Percentiles rank a stretch among this genome's conserved stretches.
phyloP scores from a whole-genome alignment of 179 eudicot species.

The Spinacia oleracea region DNA sequence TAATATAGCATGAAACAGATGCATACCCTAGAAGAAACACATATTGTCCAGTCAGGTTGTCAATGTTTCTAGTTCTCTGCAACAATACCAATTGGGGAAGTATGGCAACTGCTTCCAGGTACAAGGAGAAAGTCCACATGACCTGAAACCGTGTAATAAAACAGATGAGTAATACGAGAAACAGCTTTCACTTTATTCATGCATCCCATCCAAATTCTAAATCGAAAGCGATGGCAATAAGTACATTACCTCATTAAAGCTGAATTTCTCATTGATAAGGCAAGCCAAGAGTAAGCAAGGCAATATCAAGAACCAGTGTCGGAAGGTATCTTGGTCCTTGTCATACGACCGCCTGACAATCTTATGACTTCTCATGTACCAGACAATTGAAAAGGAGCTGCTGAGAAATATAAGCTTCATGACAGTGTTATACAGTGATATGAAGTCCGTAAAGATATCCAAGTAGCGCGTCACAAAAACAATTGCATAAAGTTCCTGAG shows the following conservation, averaged over 20 bases:
- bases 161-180: constrained; percentile 16
- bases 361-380: constrained; percentile 93
- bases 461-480: constrained; percentile 92
- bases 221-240: not conserved
- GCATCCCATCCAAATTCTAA: constrained; percentile 6
- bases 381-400: constrained; percentile 84
- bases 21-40: constrained; percentile 88
- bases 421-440: constrained; percentile 74
- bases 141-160: constrained; percentile 47
- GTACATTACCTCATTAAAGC: constrained; percentile 68
- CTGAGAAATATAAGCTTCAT: constrained; percentile 91
- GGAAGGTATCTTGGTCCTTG: constrained; percentile 93
- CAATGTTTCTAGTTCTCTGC: constrained; percentile 97
- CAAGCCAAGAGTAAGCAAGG: constrained; percentile 81
- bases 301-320: constrained; percentile 71
- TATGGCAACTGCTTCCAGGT: constrained; percentile 94
- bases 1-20: constrained; percentile 8
- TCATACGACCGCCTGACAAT: constrained; percentile 90
- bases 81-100: constrained; percentile 93
- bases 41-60: constrained; percentile 97
- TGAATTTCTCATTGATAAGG: constrained; percentile 66
- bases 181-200: not conserved
- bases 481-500: constrained; percentile 90
- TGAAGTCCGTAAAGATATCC: constrained; percentile 78
- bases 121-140: constrained; percentile 95